Evolutionary conservation across 2,329 filamentous ascomycete species (phyloP).

Genomic region (Claviceps sp.): DNA sequence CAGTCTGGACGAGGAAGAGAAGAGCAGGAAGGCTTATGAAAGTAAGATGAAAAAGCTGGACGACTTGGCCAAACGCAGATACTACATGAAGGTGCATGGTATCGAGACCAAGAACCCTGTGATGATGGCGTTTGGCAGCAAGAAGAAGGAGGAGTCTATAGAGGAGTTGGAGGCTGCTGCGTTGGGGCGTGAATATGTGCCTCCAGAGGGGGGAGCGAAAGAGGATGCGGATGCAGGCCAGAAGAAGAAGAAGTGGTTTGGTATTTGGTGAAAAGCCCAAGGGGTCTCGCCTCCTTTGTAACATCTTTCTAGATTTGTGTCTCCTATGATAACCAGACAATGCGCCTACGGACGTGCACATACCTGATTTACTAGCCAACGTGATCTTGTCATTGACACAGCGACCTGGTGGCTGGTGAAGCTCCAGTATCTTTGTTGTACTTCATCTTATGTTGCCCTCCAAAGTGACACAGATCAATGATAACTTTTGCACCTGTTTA

Average conservation of each 20-base stretch:
- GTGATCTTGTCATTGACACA: background rate
- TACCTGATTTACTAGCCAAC: background rate
- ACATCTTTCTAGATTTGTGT: background rate
- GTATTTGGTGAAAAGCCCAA: slow-evolving; percentile 50
- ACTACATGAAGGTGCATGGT: slow-evolving; percentile 78
- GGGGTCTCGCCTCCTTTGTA: background rate
- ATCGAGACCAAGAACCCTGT: slow-evolving; percentile 51
- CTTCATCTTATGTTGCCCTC: background rate
- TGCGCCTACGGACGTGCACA: background rate
- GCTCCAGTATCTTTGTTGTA: background rate
- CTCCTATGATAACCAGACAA: background rate
- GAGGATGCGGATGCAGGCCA: slow-evolving; percentile 4
- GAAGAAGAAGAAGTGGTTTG: slow-evolving; percentile 64
- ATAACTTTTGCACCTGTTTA: background rate
- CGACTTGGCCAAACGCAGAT: slow-evolving; percentile 74
- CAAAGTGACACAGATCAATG: background rate
- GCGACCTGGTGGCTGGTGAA: background rate
- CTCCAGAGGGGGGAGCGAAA: slow-evolving; percentile 13
- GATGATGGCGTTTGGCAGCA: slow-evolving; percentile 28
- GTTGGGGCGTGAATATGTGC: slow-evolving; percentile 21
- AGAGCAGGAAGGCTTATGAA: slow-evolving; percentile 53
- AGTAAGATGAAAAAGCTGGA: slow-evolving; percentile 61
- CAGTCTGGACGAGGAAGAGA: slow-evolving; percentile 61
- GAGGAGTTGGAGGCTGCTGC: slow-evolving; percentile 22
- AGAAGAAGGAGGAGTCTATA: slow-evolving; percentile 21